phyloP scores from a whole-genome alignment of 1,139 yeast species.

The Geotrichum histeridarum region DNA sequence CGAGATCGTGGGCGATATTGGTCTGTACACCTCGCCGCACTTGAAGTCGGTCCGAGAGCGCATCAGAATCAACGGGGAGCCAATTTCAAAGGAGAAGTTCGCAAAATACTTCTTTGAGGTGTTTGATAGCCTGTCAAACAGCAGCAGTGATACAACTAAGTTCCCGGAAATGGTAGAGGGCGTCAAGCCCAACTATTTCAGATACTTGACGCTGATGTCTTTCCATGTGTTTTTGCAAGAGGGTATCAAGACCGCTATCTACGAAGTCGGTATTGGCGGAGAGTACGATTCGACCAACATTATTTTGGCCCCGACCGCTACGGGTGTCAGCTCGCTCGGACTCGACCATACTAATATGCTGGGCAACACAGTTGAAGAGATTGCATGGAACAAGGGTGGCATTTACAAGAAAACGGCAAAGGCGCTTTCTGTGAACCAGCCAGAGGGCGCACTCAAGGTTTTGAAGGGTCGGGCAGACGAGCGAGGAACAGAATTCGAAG shows the following conservation, averaged over 20 bases:
- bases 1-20: constrained; percentile 49
- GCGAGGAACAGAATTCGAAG: constrained; percentile 44
- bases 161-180: constrained; percentile 73
- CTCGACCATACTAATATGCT: constrained; percentile 88
- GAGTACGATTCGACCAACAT: constrained; percentile 93
- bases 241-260: constrained; percentile 85
- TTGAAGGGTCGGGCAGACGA: constrained; percentile 65
- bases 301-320: constrained; percentile 69
- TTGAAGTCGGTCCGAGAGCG: constrained; percentile 89
- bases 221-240: constrained; percentile 86
- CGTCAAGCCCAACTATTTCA: constrained; percentile 87
- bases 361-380: constrained; percentile 82
- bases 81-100: constrained; percentile 73
- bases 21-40: constrained; percentile 93
- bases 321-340: constrained; percentile 84
- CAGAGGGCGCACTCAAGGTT: constrained; percentile 44
- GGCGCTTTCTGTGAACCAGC: constrained; percentile 64
- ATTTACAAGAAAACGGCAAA: constrained; percentile 68
- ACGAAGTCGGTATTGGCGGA: constrained; percentile 98
- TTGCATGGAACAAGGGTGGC: constrained; percentile 96
- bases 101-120: constrained; percentile 89
- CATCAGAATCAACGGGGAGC: constrained; percentile 79
- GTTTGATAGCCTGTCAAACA: constrained; percentile 69
- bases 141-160: constrained; percentile 50
- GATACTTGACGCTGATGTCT: constrained; percentile 80